phyloP scores from a whole-genome alignment of 2,329 filamentous ascomycete genomes.

The Mycosphaerelloides madeirae region DNA sequence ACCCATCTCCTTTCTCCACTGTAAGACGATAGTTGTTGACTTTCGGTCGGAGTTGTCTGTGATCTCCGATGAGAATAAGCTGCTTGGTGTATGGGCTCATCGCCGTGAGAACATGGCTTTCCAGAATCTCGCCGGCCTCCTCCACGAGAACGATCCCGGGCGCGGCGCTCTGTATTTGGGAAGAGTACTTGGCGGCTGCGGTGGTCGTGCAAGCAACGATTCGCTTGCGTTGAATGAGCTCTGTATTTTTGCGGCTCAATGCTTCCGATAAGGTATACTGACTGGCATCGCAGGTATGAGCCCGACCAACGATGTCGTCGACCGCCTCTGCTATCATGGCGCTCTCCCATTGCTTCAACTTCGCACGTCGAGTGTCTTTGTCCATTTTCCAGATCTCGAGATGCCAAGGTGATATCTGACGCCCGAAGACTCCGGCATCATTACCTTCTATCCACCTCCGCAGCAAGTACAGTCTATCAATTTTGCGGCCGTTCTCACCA shows the following conservation, averaged over 20 bases:
- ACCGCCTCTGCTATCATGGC: constrained; percentile 47
- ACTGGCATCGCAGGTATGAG: constrained; percentile 40
- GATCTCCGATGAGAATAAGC: constrained; percentile 62
- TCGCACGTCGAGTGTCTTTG: constrained; percentile 31
- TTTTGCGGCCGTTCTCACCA: constrained; percentile 42
- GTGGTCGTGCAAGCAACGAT: constrained; percentile 58
- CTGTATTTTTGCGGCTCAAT: constrained; percentile 24
- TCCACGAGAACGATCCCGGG: constrained; percentile 39
- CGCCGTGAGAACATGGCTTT: constrained; percentile 57
- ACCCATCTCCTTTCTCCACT: constrained; percentile 49
- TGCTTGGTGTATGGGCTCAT: constrained; percentile 58
- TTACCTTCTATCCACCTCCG: constrained; percentile 49
- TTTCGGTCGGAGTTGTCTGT: constrained; percentile 56
- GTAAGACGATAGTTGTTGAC: constrained; percentile 53
- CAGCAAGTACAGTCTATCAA: constrained; percentile 47
- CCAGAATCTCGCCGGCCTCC: constrained; percentile 64
- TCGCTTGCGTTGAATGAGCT: constrained; percentile 29
- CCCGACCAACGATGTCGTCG: constrained; percentile 36
- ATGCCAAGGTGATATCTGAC: constrained; percentile 26
- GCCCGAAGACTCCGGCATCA: constrained; percentile 43
- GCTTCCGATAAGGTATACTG: constrained; percentile 38
- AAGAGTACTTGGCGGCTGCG: constrained; percentile 49
- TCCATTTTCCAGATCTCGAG: constrained; percentile 51
- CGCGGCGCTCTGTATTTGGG: constrained; percentile 52
- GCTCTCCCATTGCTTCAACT: constrained; percentile 17